Base-by-base conservation (phyloP, 768 basidiomycete genomes). In the Suillus decipiens region DNA sequence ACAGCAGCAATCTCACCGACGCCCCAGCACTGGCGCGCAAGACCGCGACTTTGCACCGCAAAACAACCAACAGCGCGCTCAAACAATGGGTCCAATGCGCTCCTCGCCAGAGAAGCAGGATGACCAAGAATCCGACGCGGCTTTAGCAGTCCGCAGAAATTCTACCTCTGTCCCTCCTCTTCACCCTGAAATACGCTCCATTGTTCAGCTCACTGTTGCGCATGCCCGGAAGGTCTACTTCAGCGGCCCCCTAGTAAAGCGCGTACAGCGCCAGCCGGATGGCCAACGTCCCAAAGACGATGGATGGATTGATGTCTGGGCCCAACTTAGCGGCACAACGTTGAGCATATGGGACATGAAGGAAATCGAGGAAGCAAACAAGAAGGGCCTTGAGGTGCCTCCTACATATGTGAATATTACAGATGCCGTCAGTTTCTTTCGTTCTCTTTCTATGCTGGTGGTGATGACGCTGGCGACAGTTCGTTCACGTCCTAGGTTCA, bases 261-360 rank as follows among this genome's bases (percentile, higher is more conserved):
- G 84, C 34, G 80, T 92, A 65, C 93, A 95, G 73, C 84, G 89
- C n/a, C 85, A 87, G 65, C 79, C 92, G 1, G 89, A 92, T 72
- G 91, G 93, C 24, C 82, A 87, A 68, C 82, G 80, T 63, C 85
- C 89, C 3, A 89, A 89, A 70, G 89, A 92, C 69, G 90, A 91
- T 3, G 86, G 87, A 1, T 94, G 93, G 91, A 81, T 82, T 12
- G 87, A 94, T 19, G 89, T 95, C 17, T 96, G 92, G 92, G 94
- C 89, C 1, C 94, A 96, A 76, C 80, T 96, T 39, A 89, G 91
- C 57, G 95, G 94, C 5, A 94, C 92, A 6, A 95, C 91, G 24
- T 82, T 96, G 68, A 93, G 92, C 68, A 82, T 95, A 48, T 96
- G 94, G 94, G 92, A 94, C 72, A 95, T 95, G 90, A 86, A 84